Percentiles rank a stretch among this genome's conserved stretches.
phyloP scores from a whole-genome alignment of 2,329 filamentous ascomycete species.

The Cladophialophora carrionii region DNA sequence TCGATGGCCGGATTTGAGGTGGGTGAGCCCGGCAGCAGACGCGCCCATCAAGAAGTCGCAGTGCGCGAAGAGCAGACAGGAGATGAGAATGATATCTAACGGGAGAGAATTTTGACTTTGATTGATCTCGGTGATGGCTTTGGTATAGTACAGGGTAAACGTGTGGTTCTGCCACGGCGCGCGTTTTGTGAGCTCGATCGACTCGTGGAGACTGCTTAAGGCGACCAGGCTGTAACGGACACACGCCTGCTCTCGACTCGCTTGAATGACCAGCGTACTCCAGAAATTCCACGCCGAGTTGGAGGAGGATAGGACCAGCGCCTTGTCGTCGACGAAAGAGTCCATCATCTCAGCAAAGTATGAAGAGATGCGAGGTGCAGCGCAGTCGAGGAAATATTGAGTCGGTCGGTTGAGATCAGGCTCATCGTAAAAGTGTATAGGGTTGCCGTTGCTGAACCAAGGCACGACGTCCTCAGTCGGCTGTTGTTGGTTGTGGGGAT shows the following conservation, averaged over 20 bases:
- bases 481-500: background rate
- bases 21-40: conserved; percentile 26
- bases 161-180: conserved; percentile 29
- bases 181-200: conserved; percentile 29
- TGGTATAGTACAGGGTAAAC: conserved; percentile 30
- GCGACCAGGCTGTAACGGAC: conserved; percentile 28
- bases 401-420: conserved; percentile 23
- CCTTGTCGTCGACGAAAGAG: conserved; percentile 29
- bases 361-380: conserved; percentile 25
- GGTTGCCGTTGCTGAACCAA: conserved; percentile 15
- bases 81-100: conserved; percentile 29
- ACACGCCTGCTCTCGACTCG: conserved; percentile 22
- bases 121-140: conserved; percentile 31
- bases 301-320: conserved; percentile 16
- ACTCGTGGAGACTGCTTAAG: conserved; percentile 31
- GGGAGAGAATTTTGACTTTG: conserved; percentile 23
- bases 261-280: conserved; percentile 27
- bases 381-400: conserved; percentile 29
- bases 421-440: conserved; percentile 31
- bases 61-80: conserved; percentile 30
- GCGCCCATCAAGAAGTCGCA: conserved; percentile 31
- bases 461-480: conserved; percentile 7
- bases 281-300: conserved; percentile 24
- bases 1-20: conserved; percentile 26
- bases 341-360: conserved; percentile 33